Evolutionary conservation across 768 basidiomycete species (phyloP), one percentile per base, ranked within the genome.

Genomic region (Tricholoma hemisulphureum): DNA sequence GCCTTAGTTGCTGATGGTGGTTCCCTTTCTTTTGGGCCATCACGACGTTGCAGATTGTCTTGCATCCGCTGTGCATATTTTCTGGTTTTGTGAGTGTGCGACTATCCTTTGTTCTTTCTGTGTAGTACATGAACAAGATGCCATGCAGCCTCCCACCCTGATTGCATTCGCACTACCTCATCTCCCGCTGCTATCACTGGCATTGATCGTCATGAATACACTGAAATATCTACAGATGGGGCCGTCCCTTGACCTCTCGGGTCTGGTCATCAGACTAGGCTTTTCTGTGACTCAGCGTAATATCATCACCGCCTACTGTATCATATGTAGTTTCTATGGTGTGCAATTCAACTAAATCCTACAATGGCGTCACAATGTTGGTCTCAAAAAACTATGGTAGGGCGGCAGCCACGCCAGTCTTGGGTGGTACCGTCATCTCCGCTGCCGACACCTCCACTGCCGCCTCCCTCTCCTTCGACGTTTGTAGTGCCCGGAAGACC

Each of bases 11-110:
- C n/a, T n/a, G n/a, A n/a, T n/a, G n/a, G n/a, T n/a, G n/a, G n/a
- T n/a, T n/a, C n/a, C 85, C 89, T 1, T 89, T 93, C 74, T 89
- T 93, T 69, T 91, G 88, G 88, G 86, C 83, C 7, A 91, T 93
- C 58, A 82, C 83, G 39, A 87, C 91, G 1, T 67, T 92, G 4
- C 83, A 92, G 61, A 75, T 92, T 21, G 78, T 79, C 18, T 66
- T 93, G 43, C 89, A 92, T 63, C 89, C 91, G 8, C 65, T 86
- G 61, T 83, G 85, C 53, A 83, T 93, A 70, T 85, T 89, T 66
- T 80, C 79, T 13, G 83, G 85, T 57, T 80, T 87, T 59, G 90
- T 90, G 66, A 66, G 88, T 66, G 24, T 6, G 32, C 32, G 6
- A 21, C 29, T 52, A 14, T 51, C 13, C 5, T 24, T 45, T 23